These are phyloP conservation scores for Iris pallida DNA, from an alignment of 116 monocot species.

Conservation along the genomic window DNA sequence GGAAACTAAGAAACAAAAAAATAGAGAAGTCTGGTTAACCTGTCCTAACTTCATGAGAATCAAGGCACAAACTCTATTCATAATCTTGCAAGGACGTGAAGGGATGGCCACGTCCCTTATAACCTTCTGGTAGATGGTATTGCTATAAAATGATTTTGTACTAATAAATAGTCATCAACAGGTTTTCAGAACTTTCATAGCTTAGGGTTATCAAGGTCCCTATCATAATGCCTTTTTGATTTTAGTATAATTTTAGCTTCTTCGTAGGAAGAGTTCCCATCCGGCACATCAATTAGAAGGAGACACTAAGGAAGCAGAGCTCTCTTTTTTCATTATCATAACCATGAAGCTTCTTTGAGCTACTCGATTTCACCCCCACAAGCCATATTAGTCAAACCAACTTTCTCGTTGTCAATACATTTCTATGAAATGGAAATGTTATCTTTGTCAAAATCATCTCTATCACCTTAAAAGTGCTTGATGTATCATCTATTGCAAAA, in stretches of 20 bases:
- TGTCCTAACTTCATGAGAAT: conserved; percentile 95
- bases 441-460: conserved; percentile 4
- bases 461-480: conserved; percentile 10
- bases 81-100: conserved; percentile 73
- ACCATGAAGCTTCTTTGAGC: conserved; percentile 16
- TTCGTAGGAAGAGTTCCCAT: conserved; percentile 31
- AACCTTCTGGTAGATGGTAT: conserved; percentile 86
- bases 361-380: conserved; percentile 17
- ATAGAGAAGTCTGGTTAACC: too few relatives aligned
- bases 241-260: conserved; percentile 29
- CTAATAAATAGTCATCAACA: conserved; percentile 42
- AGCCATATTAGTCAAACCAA: conserved; percentile 13
- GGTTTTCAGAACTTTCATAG: conserved; percentile 65
- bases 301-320: conserved; percentile 7
- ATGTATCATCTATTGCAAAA: conserved; percentile 22
- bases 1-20: too few relatives aligned
- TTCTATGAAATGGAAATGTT: conserved; percentile 14
- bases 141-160: conserved; percentile 71
- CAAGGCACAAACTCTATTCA: conserved; percentile 38
- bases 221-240: conserved; percentile 78
- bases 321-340: conserved; percentile 31
- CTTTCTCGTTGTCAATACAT: conserved; percentile 13
- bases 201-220: conserved; percentile 74
- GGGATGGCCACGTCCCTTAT: conserved; percentile 86
- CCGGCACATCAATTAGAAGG: conserved; percentile 8